These are phyloP conservation scores for Phytophthora lateralis DNA, from an alignment of 352 stramenopile genomes.

Conservation along the genomic window DNA sequence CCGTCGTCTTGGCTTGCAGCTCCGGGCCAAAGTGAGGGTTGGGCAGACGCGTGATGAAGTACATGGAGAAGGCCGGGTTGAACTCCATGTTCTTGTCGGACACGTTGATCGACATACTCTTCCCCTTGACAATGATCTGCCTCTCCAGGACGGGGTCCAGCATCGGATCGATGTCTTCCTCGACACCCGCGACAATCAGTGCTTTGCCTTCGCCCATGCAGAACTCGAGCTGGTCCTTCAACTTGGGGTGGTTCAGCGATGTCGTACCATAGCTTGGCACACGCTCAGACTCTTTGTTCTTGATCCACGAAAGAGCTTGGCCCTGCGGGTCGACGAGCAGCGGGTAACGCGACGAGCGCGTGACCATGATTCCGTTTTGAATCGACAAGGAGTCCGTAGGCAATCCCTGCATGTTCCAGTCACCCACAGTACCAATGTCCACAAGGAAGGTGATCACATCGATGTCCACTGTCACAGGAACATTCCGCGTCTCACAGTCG, in stretches of 20 bases:
- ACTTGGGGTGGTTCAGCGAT: constrained; percentile 95
- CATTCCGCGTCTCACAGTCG: constrained; percentile 91
- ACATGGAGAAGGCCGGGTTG: constrained; percentile 97
- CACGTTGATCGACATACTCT: constrained; percentile 97
- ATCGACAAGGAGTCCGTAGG: constrained; percentile 97
- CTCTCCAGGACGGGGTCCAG: constrained; percentile 97
- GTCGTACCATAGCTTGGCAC: constrained; percentile 96
- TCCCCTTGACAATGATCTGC: constrained; percentile 96
- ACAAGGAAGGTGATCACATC: constrained; percentile 97
- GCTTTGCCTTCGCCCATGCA: constrained; percentile 97
- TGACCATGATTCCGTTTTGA: constrained; percentile 99
- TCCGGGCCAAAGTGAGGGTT: constrained; percentile 98
- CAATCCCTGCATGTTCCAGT: constrained; percentile 98
- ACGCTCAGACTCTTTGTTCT: constrained; percentile 93
- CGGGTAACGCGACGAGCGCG: constrained; percentile 94
- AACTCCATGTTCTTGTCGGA: constrained; percentile 99
- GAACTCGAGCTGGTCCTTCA: constrained; percentile 98
- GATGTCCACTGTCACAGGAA: constrained; percentile 95
- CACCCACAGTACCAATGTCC: constrained; percentile 97
- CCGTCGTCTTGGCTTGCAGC: constrained; percentile 97
- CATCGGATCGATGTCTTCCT: constrained; percentile 99
- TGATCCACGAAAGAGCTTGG: constrained; percentile 98
- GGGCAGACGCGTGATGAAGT: constrained; percentile 97
- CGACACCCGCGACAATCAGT: constrained; percentile 94
- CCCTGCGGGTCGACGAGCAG: constrained; percentile 98